These are phyloP conservation scores for Linnemannia exigua DNA, from an alignment of 192 early-diverging fungal genomes.

Conservation along the genomic window DNA sequence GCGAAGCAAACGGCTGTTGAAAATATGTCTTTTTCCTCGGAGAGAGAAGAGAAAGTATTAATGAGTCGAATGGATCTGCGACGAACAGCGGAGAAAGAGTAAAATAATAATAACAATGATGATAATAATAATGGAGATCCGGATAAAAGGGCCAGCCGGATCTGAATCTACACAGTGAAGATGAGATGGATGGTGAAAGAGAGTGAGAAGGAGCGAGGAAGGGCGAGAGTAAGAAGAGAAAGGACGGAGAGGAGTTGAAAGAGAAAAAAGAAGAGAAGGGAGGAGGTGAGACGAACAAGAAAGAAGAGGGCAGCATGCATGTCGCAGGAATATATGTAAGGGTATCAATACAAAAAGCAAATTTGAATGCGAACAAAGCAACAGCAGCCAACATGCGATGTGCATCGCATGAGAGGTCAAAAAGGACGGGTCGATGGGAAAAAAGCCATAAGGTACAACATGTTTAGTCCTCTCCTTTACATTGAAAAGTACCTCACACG, in stretches of 20 bases:
- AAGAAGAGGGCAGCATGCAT: neutral
- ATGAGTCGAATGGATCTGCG: too few species aligned
- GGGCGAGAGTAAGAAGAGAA: neutral
- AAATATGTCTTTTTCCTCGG: neutral
- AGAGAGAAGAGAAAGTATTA: too few species aligned
- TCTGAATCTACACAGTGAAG: too few species aligned
- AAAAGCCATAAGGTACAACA: neutral
- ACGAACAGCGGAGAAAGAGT: too few species aligned
- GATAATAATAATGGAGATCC: too few species aligned
- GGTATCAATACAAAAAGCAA: too few species aligned
- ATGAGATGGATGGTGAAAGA: neutral
- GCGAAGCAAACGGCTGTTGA: neutral
- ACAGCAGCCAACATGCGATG: constrained; percentile 1
- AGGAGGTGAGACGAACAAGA: neutral
- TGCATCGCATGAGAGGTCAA: neutral
- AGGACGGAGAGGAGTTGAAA: neutral
- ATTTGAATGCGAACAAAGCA: too few species aligned
- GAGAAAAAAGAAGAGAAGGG: neutral
- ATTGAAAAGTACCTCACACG: neutral
- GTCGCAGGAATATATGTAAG: neutral
- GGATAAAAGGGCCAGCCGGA: neutral
- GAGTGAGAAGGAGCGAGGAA: neutral
- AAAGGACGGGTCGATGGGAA: neutral
- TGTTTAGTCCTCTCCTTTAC: neutral
- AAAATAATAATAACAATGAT: too few species aligned